These are phyloP conservation scores for Isatis tinctoria DNA, from an alignment of 345 rosid genomes.

Conservation along the genomic window DNA sequence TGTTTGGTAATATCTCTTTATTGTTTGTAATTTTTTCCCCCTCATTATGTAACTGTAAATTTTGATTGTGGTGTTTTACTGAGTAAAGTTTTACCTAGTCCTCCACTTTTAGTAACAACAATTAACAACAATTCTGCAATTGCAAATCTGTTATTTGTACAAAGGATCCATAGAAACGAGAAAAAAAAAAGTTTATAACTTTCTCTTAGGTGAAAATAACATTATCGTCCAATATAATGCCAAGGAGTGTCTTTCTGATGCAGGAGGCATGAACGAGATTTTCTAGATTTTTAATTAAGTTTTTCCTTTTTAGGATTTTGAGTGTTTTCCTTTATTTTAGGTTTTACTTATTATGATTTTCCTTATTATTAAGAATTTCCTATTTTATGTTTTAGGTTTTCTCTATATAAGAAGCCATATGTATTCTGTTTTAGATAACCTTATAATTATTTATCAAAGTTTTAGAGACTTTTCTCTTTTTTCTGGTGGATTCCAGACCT, in stretches of 20 bases:
- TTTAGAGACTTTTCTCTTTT: no score
- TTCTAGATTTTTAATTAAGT: no score
- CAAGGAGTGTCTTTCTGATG: neutral
- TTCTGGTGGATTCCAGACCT: no score
- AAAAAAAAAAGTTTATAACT: neutral
- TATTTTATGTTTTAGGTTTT: no score
- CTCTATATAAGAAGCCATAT: no score
- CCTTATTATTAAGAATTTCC: no score
- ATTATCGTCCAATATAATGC: constrained; percentile 13
- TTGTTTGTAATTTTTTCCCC: neutral
- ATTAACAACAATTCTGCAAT: neutral
- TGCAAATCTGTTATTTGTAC: constrained; percentile 10
- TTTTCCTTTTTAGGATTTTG: no score
- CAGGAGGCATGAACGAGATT: no score
- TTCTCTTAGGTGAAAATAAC: neutral
- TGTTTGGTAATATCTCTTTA: constrained; percentile 13
- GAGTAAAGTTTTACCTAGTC: constrained; percentile 7
- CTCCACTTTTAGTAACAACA: neutral
- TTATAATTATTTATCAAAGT: no score
- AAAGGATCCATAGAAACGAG: constrained; percentile 5
- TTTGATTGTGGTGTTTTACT: constrained; percentile 17
- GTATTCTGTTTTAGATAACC: no score
- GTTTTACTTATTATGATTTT: no score
- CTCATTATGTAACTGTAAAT: constrained; percentile 28
- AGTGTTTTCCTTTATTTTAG: no score